phyloP scores from a whole-genome alignment of 495 filamentous ascomycete genomes.

The Neurospora sp. region DNA sequence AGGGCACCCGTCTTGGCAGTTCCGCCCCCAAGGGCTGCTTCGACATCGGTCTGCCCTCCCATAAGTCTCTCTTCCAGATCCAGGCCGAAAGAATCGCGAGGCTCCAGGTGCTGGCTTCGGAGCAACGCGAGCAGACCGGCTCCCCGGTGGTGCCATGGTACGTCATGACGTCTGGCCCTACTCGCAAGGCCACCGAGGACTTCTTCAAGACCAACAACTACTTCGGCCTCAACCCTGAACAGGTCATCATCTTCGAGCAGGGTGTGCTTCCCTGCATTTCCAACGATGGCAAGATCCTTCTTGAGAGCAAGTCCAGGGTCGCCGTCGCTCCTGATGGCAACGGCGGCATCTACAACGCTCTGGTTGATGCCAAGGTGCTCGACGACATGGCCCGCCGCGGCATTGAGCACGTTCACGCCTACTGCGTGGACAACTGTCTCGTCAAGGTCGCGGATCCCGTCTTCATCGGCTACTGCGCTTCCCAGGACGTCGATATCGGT shows the following conservation, averaged over 20 bases:
- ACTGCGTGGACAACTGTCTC: slow-evolving; percentile 99
- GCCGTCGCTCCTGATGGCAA: slow-evolving; percentile 98
- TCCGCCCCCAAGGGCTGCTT: slow-evolving; percentile 94
- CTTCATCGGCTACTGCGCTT: slow-evolving; percentile 88
- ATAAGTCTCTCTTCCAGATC: slow-evolving; percentile 94
- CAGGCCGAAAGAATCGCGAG: slow-evolving; percentile 88
- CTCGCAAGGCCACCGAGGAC: slow-evolving; percentile 76
- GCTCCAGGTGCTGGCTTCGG: slow-evolving; percentile 76
- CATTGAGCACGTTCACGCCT: slow-evolving; percentile 92
- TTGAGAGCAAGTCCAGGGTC: slow-evolving; percentile 84
- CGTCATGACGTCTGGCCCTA: slow-evolving; percentile 99
- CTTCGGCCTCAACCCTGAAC: slow-evolving; percentile 77
- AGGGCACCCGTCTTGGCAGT: slow-evolving; percentile 90
- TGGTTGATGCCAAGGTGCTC: slow-evolving; percentile 71
- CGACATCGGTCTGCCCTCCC: slow-evolving; percentile 83
- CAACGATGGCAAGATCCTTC: slow-evolving; percentile 92
- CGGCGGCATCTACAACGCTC: slow-evolving; percentile 90
- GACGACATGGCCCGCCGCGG: slow-evolving; percentile 81
- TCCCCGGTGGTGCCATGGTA: slow-evolving; percentile 74
- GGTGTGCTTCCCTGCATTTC: slow-evolving; percentile 94
- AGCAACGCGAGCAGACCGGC: slow-evolving; percentile 38
- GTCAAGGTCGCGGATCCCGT: slow-evolving; percentile 93
- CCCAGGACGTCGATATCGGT: slow-evolving; percentile 85
- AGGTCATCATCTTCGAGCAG: slow-evolving; percentile 93
- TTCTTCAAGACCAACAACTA: slow-evolving; percentile 86